These are phyloP conservation scores for Phytopythium litorale DNA, from an alignment of 352 stramenopile genomes.

Conservation along the genomic window DNA sequence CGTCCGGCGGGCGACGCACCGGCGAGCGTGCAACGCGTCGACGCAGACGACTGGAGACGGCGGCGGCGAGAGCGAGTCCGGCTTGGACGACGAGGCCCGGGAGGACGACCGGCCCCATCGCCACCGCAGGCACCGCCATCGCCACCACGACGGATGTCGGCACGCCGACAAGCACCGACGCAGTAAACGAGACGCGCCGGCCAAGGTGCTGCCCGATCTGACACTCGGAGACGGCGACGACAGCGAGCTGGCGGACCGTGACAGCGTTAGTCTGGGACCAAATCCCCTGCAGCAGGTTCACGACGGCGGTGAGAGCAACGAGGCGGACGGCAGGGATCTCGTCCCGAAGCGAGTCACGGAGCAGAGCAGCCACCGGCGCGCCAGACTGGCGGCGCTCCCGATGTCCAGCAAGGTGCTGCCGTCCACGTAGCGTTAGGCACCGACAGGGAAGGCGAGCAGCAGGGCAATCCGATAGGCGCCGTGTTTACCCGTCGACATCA, in stretches of 20 bases:
- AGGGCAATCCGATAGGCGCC: not conserved
- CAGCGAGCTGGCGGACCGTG: not conserved
- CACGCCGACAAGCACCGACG: conserved; percentile 1
- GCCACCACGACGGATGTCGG: not conserved
- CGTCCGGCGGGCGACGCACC: not conserved
- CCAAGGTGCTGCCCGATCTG: conserved; percentile 4
- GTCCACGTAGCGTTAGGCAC: not conserved
- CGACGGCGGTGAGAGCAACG: not conserved
- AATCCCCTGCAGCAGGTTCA: too few species aligned
- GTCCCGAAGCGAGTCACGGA: not conserved
- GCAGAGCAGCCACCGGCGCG: not conserved
- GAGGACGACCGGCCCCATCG: not conserved
- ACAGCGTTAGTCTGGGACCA: not conserved
- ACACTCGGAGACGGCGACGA: not conserved
- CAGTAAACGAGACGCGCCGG: not conserved
- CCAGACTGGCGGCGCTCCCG: not conserved
- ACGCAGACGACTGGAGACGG: not conserved
- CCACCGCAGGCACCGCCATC: not conserved
- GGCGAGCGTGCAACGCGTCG: not conserved
- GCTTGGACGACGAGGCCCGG: not conserved
- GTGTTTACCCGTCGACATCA: not conserved
- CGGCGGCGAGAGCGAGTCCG: not conserved
- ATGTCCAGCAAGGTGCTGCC: conserved; percentile 8
- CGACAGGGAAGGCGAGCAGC: not conserved
- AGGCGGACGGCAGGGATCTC: not conserved